These are phyloP conservation scores for Epichloe hybrida DNA, from an alignment of 2,329 filamentous ascomycete species.

Conservation along the genomic window DNA sequence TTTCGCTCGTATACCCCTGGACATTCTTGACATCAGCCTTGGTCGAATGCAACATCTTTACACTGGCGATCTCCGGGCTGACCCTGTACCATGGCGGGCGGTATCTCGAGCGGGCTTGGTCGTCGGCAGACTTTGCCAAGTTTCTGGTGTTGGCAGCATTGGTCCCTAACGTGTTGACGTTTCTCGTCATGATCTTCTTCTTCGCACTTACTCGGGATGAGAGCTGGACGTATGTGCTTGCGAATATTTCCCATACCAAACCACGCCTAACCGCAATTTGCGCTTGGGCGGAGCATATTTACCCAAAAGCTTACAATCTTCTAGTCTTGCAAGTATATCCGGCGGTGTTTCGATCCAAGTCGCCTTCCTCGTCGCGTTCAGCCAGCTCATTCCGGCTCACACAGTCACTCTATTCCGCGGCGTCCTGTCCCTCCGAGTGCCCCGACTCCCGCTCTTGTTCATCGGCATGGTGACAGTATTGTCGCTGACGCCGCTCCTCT, in stretches of 20 bases:
- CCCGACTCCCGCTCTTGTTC: slow-evolving; percentile 56
- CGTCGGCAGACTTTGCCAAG: slow-evolving; percentile 79
- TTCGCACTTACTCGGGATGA: slow-evolving; percentile 55
- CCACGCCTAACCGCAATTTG: too few species aligned
- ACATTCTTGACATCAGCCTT: slow-evolving; percentile 75
- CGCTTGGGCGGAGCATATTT: too few species aligned
- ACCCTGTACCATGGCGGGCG: slow-evolving; percentile 85
- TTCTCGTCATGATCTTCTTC: slow-evolving; percentile 60
- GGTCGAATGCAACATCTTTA: slow-evolving; percentile 88
- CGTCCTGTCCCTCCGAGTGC: slow-evolving; percentile 76
- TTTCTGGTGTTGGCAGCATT: slow-evolving; percentile 67
- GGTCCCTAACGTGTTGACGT: slow-evolving; percentile 67
- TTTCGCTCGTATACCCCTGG: slow-evolving; percentile 84
- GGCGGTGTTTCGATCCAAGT: slow-evolving; percentile 85
- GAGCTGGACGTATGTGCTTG: slow-evolving; percentile 48
- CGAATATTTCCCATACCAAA: too few species aligned
- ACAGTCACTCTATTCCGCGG: slow-evolving; percentile 90
- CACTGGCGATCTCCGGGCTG: slow-evolving; percentile 59
- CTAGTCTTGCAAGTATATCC: slow-evolving; percentile 65
- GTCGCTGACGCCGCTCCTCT: slow-evolving; percentile 41
- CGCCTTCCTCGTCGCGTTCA: slow-evolving; percentile 90
- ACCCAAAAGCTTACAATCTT: too few species aligned
- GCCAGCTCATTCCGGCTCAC: slow-evolving; percentile 92
- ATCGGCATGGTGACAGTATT: slow-evolving; percentile 59
- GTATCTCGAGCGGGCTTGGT: slow-evolving; percentile 94